These are phyloP conservation scores for Limonium bicolor DNA, from an alignment of 148 eudicot genomes.

Conservation along the genomic window DNA sequence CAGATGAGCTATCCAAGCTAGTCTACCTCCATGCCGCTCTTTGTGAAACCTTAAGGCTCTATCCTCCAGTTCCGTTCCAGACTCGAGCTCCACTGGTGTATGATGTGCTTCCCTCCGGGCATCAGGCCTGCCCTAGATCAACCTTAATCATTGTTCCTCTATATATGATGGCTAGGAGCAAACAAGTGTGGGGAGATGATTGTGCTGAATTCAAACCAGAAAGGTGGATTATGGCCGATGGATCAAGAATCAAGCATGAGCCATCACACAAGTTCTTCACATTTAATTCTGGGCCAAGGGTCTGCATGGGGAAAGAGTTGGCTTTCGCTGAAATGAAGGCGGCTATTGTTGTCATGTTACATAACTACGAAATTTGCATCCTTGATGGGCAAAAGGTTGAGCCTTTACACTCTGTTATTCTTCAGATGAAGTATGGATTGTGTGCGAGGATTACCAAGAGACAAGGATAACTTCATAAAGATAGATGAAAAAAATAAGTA, in stretches of 20 bases:
- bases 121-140: neutral
- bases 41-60: neutral
- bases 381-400: neutral
- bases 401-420: neutral
- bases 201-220: too few species aligned
- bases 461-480: too few species aligned
- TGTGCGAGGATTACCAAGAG: too few species aligned
- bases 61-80: neutral
- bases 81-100: neutral
- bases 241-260: neutral
- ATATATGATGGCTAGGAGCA: too few species aligned
- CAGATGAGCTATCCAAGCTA: neutral
- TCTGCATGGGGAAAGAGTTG: neutral
- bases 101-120: neutral
- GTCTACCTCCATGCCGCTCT: neutral
- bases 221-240: neutral
- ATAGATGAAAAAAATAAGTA: too few species aligned
- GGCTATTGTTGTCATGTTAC: neutral
- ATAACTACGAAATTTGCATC: too few species aligned
- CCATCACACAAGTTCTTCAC: neutral
- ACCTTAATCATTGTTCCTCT: neutral
- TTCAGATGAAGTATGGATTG: neutral
- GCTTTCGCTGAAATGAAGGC: neutral
- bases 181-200: too few species aligned
- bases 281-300: neutral